phyloP scores from a whole-genome alignment of 495 filamentous ascomycete genomes.

The Tetracladium marchalianum region DNA sequence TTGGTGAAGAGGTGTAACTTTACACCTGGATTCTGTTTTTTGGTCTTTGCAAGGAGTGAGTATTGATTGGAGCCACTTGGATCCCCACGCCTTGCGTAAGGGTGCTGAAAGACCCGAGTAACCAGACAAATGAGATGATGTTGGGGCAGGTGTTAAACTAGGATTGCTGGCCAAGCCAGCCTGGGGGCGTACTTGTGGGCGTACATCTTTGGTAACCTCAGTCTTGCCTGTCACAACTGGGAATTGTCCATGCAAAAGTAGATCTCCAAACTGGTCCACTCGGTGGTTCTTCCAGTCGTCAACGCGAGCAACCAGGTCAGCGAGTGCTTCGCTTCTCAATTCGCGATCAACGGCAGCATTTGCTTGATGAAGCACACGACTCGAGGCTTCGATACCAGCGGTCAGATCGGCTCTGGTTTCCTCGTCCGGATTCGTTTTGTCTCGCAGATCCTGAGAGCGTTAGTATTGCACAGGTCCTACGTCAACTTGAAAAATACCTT shows the following conservation, averaged over 20 bases:
- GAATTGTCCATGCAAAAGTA: conserved; percentile 87
- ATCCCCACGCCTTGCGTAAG: conserved; percentile 7
- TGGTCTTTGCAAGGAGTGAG: background rate
- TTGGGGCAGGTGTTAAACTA: too few species aligned
- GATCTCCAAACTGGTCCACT: conserved; percentile 79
- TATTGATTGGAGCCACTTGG: background rate
- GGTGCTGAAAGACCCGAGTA: too few species aligned
- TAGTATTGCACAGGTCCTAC: conserved; percentile 4
- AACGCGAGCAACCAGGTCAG: conserved; percentile 72
- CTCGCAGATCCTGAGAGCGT: conserved; percentile 63
- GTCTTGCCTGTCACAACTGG: conserved; percentile 82
- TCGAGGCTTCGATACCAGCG: conserved; percentile 64
- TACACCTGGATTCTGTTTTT: too few species aligned
- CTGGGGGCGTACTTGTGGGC: background rate
- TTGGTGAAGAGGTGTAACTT: too few species aligned
- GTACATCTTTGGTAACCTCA: conserved; percentile 77
- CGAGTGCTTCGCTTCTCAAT: conserved; percentile 65
- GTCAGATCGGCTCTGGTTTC: conserved; percentile 57
- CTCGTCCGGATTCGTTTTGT: conserved; percentile 63
- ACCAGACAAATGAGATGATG: too few species aligned
- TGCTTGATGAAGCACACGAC: conserved; percentile 66
- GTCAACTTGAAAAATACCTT: conserved; percentile 44
- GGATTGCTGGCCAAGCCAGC: too few species aligned
- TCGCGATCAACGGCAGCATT: conserved; percentile 87
- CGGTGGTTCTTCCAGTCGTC: conserved; percentile 96